Evolutionary conservation across 106 monocot genomes (phyloP), one percentile per base, ranked within the genome.

Genomic region (Ottelia alismoides): DNA sequence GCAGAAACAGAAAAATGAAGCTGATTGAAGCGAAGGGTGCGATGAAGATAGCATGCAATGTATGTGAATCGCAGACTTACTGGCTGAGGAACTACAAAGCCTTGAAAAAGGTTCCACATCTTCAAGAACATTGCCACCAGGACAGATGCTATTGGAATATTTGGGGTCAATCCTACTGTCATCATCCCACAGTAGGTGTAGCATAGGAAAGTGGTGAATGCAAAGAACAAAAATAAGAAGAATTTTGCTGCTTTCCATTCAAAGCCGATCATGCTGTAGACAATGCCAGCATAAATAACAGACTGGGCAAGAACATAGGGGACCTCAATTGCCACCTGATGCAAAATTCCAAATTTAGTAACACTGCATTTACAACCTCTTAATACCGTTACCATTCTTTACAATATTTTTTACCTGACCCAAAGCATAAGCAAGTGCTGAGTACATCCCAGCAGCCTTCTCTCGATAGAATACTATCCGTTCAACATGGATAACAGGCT

Each of bases 101-200:
- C 92, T 2, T 78, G 70, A 55, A 92, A 92, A 52, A 80, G 61
- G 51, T 87, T 87, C 92, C 92, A 92, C 40, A 82, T 62, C 1
- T 53, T 60, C 31, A 78, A 92, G 53, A 92, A 87, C 30, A 70
- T 74, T 9, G 87, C 53, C 27, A 83, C 72, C 23, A 83, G 74
- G 20, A 83, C 74, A 49, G 87, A 72, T 2, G 92, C 82, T 18
- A 92, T 76, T 45, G 76, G 70, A 53, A 61, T 67, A 60, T 82
- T 92, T 2, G 92, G 85, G 25, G 85, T 92, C 82, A 92, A 58
- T 24, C 76, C 79, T 17, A 83, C 88, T 24, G 83, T 77, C 88
- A 88, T 88, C 83, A 85, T 85, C 16, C 85, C 85, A 19, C 76
- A 85, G 55, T 58, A 80, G 25, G 85, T 85, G 76, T 76, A 85